Percentiles rank a stretch among this genome's conserved stretches.
Conservation (phyloP, 495 filamentous ascomycete species). For the Penicillium samsonianum region DNA sequence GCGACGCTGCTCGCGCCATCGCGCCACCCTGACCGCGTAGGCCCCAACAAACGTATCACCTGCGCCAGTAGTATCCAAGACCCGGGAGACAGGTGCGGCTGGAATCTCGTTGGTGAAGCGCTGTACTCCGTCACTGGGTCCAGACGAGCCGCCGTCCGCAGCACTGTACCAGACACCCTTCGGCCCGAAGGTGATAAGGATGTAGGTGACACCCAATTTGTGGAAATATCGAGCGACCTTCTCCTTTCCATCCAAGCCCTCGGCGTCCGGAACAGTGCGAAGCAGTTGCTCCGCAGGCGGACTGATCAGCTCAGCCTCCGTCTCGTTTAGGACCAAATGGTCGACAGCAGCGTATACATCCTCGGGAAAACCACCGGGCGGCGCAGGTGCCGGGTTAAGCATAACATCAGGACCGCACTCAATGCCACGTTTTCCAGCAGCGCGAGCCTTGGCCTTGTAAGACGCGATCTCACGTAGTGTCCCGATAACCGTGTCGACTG, state of each 20-base stretch:
- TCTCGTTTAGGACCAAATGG: constrained; percentile 88
- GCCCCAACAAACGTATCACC: constrained; percentile 93
- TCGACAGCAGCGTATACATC: constrained; percentile 68
- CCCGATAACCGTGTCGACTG: constrained; percentile 66
- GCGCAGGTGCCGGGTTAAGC: constrained; percentile 85
- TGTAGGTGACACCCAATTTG: constrained; percentile 65
- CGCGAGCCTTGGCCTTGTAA: constrained; percentile 46
- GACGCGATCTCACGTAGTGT: constrained; percentile 51
- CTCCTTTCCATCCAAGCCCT: constrained; percentile 49
- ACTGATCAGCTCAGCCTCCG: constrained; percentile 75
- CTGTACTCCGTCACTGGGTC: constrained; percentile 36
- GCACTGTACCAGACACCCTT: constrained; percentile 68
- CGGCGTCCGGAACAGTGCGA: constrained; percentile 38
- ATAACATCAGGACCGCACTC: constrained; percentile 57
- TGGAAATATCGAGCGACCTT: constrained; percentile 62
- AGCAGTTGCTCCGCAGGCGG: constrained; percentile 40
- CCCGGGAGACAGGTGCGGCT: constrained; percentile 61
- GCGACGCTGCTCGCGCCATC: constrained; percentile 42
- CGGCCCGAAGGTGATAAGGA: constrained; percentile 80
- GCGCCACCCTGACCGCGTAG: constrained; percentile 69
- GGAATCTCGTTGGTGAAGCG: constrained; percentile 44
- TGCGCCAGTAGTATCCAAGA: constrained; percentile 91
- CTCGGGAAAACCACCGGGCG: constrained; percentile 59
- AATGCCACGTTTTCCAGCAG: constrained; percentile 47
- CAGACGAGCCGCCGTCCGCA: constrained; percentile 39